phyloP scores from a whole-genome alignment of 495 filamentous ascomycete species.

The Hyaloscypha bicolor region DNA sequence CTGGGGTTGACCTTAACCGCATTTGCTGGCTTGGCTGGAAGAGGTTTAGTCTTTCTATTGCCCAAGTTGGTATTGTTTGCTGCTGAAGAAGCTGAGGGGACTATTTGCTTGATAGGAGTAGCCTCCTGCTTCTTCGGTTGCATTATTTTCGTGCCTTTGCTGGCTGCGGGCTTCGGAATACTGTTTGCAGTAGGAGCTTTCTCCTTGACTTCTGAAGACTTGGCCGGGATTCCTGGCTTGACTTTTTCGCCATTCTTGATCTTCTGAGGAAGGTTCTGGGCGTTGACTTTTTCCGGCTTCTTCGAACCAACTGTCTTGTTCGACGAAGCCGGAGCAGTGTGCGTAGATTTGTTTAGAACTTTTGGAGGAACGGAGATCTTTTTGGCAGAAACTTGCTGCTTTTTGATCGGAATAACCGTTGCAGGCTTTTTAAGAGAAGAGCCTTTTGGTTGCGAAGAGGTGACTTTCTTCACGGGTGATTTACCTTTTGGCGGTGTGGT shows the following conservation, averaged over 20 bases:
- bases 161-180: not conserved
- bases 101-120: not conserved
- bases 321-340: not conserved
- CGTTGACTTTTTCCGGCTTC: not conserved
- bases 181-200: not conserved
- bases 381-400: constrained; percentile 5
- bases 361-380: not conserved
- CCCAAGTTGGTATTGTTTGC: not conserved
- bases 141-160: not conserved
- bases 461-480: not conserved
- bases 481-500: constrained; percentile 17
- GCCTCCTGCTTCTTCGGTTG: constrained; percentile 1
- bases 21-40: no score
- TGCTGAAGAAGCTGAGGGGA: not conserved
- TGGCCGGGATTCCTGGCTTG: not conserved
- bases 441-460: not conserved
- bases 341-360: not conserved
- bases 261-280: not conserved
- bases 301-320: constrained; percentile 3
- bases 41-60: not conserved
- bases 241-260: not conserved
- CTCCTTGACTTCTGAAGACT: not conserved
- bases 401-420: not conserved
- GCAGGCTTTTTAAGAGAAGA: not conserved
- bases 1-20: no score